Conservation (phyloP, 2,329 filamentous ascomycete genomes). For the Colletotrichum tamarilloi region DNA sequence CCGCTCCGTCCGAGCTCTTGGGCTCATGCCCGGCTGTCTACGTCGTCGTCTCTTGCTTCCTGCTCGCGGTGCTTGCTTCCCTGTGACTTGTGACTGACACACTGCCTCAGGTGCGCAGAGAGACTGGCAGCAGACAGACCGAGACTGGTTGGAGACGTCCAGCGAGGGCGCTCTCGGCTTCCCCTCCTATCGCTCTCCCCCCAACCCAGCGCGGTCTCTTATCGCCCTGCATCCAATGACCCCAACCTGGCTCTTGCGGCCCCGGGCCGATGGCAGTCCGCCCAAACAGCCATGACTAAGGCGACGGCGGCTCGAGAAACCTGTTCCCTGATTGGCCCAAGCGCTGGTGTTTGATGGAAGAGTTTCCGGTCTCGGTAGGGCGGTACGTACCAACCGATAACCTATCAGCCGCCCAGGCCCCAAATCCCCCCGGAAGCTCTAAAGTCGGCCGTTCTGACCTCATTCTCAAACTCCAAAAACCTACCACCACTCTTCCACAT, state of each 20-base stretch:
- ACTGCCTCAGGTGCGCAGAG: neutral
- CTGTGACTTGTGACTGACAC: neutral
- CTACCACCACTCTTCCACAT: conserved; percentile 15
- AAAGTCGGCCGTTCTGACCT: conserved; percentile 32
- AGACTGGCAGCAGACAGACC: no score
- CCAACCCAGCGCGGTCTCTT: conserved; percentile 5
- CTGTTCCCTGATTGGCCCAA: conserved; percentile 12
- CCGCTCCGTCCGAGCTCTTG: conserved; percentile 12
- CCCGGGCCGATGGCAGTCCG: conserved; percentile 12
- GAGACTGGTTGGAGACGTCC: no score
- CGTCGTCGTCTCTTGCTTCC: neutral
- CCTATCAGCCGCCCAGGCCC: conserved; percentile 15
- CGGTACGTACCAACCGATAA: conserved; percentile 25
- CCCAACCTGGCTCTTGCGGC: no score
- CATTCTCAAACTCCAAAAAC: conserved; percentile 18
- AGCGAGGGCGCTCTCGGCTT: neutral
- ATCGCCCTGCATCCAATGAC: neutral
- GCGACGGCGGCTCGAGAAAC: neutral
- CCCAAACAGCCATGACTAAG: conserved; percentile 18
- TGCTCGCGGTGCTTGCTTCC: conserved; percentile 8
- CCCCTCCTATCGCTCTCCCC: neutral
- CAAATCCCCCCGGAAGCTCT: conserved; percentile 18
- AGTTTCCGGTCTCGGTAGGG: conserved; percentile 7
- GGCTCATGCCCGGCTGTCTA: neutral
- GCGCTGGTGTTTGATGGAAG: neutral